Percentiles rank a stretch among this genome's conserved stretches.
These are phyloP conservation scores for Conringia planisiliqua DNA, from an alignment of 345 rosid genomes.

Conservation along the genomic window DNA sequence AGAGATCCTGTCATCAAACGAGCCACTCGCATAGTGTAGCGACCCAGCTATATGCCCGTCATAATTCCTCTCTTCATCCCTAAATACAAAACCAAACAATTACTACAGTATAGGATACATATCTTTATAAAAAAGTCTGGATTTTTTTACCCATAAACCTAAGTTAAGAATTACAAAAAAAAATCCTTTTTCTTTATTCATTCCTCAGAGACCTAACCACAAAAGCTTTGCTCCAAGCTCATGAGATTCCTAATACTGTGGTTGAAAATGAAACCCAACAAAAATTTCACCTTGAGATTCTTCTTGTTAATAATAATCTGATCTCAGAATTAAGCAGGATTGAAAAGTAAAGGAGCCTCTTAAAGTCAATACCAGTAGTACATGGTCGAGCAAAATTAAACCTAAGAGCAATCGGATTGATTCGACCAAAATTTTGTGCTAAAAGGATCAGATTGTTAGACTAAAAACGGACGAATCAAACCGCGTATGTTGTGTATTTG, in stretches of 20 bases:
- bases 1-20: conserved; percentile 69
- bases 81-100: neutral
- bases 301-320: neutral
- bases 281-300: neutral
- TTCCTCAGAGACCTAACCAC: neutral
- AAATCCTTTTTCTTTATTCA: neutral
- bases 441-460: conserved; percentile 2
- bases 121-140: neutral
- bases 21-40: conserved; percentile 70
- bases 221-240: neutral
- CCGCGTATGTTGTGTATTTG: neutral
- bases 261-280: neutral
- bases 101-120: neutral
- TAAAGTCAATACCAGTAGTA: neutral
- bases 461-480: neutral
- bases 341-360: neutral
- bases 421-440: neutral
- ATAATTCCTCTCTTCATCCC: conserved; percentile 92
- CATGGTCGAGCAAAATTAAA: neutral
- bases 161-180: neutral
- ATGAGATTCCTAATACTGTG: neutral
- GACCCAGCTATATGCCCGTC: conserved; percentile 97
- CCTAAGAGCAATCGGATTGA: neutral
- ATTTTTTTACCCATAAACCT: neutral
- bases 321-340: neutral